A percentile compares a stretch with the other conserved stretches of the same genome.
These are phyloP conservation scores for Globisporangium irregulare DNA, from an alignment of 352 stramenopile species.

Conservation along the genomic window DNA sequence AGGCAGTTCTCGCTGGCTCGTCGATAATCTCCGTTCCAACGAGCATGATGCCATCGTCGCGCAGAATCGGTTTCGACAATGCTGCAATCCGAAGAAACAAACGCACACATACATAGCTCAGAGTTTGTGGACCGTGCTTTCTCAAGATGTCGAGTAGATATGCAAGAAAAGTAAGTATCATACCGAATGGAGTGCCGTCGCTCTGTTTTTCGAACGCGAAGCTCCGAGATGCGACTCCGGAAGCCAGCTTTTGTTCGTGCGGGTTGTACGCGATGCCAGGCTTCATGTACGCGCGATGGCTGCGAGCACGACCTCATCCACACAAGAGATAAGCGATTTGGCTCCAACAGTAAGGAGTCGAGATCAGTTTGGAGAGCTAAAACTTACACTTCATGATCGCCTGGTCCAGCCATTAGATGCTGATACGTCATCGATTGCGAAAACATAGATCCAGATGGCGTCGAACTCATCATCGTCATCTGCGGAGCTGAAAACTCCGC, in stretches of 20 bases:
- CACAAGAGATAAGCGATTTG: neutral
- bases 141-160: neutral
- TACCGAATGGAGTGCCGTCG: constrained; percentile 42
- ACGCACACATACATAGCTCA: neutral
- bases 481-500: constrained; percentile 23
- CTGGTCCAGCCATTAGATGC: constrained; percentile 20
- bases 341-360: neutral
- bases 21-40: constrained; percentile 53
- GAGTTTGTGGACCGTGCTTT: neutral
- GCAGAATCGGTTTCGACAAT: constrained; percentile 72
- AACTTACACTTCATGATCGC: constrained; percentile 32
- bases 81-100: constrained; percentile 26
- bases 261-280: neutral
- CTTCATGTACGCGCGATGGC: constrained; percentile 6
- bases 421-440: constrained; percentile 17
- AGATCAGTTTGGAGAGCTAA: neutral
- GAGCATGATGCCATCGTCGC: constrained; percentile 67
- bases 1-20: neutral
- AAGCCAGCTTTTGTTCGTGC: neutral
- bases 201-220: constrained; percentile 32
- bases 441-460: constrained; percentile 11
- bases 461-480: constrained; percentile 12
- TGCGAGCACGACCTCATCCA: neutral
- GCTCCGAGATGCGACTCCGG: constrained; percentile 15
- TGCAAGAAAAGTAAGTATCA: neutral